Base-by-base conservation (phyloP, 2,329 filamentous ascomycete species). In the Colletotrichum sp. region DNA sequence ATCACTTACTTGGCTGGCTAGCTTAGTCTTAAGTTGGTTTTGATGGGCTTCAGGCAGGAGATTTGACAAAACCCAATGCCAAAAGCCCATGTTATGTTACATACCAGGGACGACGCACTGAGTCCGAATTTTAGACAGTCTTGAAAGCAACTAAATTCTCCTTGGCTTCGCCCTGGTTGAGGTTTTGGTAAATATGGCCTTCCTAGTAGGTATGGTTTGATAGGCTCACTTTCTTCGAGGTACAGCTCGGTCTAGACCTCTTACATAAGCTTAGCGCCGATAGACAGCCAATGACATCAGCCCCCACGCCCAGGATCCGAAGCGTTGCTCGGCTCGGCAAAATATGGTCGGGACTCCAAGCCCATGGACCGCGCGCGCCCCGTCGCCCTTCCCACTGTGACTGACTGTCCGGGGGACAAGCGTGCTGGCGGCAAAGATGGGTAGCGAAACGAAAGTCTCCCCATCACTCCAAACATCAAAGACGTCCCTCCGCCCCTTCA, bases 311-410 rank as follows among this genome's bases (percentile, higher is more conserved):
- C 10, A 32, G 34, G 32, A 34, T 66, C 71, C 64, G 67, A 64
- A 75, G 24, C 44, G 44, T 52, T 66, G 66, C 75, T 76, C 75
- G 75, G 75, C 71, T 76, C 75, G 75, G 75, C 66, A 67, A 71
- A 71, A 71, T 52, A 26, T 70, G 64, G 59, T 76, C 75, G 44
- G 75, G 75, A 70, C 71, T 74, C 65, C 28, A 74, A 21, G 44
- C 44, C 44, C n/a, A 52, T 52, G 44, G n/a, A 52, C 44, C 44
- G 44, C 57, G 69, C 36, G 28, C 63, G 55, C 71, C 57, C 39
- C 59, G 64, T 62, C 69, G 60, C 69, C 74, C 28, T 62, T 28
- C 34, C 64, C 52, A 59, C 36, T 68, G 66, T 60, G 49, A 71
- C 67, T 67, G 36, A 49, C 64, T 63, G 30, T 24, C 18, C 18